Conservation (phyloP, 2,329 filamentous ascomycete species). For the Nemania abortiva region DNA sequence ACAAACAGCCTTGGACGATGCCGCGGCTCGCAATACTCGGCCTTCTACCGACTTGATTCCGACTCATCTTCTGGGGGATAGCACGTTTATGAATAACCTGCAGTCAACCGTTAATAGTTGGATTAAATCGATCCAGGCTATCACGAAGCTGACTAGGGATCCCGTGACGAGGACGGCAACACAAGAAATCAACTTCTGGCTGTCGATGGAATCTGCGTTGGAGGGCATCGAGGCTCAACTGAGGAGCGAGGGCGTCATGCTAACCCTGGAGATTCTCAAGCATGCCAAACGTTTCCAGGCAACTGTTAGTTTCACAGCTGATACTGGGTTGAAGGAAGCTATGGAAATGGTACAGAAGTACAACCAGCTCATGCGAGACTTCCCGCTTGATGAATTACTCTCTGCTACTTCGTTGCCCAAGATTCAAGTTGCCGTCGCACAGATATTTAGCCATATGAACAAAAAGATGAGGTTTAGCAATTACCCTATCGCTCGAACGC, state of each 20-base stretch:
- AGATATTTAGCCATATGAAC: slow-evolving; percentile 95
- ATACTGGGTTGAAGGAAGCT: slow-evolving; percentile 95
- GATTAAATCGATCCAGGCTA: slow-evolving; percentile 98
- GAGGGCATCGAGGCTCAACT: slow-evolving; percentile 93
- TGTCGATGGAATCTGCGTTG: slow-evolving; percentile 94
- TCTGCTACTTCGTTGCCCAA: slow-evolving; percentile 91
- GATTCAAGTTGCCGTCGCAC: slow-evolving; percentile 85
- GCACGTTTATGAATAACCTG: slow-evolving; percentile 90
- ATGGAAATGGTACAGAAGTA: slow-evolving; percentile 98
- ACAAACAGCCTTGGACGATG: slow-evolving; percentile 84
- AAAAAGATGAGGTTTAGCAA: slow-evolving; percentile 97
- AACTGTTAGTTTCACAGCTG: slow-evolving; percentile 94
- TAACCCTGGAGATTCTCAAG: slow-evolving; percentile 95
- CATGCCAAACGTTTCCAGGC: slow-evolving; percentile 98
- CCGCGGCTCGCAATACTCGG: slow-evolving; percentile 73
- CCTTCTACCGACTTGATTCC: slow-evolving; percentile 85
- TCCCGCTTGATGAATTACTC: slow-evolving; percentile 92
- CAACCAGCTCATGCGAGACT: slow-evolving; percentile 98
- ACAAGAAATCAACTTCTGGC: slow-evolving; percentile 99
- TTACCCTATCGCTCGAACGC: slow-evolving; percentile 90
- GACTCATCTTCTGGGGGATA: slow-evolving; percentile 82
- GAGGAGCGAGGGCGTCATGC: slow-evolving; percentile 84
- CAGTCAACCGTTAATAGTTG: slow-evolving; percentile 95
- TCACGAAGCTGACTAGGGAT: slow-evolving; percentile 94
- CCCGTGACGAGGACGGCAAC: slow-evolving; percentile 81